Evolutionary conservation across 73 alveolate genomes (phyloP).

Genomic region (Paramecium sexaurelia): DNA sequence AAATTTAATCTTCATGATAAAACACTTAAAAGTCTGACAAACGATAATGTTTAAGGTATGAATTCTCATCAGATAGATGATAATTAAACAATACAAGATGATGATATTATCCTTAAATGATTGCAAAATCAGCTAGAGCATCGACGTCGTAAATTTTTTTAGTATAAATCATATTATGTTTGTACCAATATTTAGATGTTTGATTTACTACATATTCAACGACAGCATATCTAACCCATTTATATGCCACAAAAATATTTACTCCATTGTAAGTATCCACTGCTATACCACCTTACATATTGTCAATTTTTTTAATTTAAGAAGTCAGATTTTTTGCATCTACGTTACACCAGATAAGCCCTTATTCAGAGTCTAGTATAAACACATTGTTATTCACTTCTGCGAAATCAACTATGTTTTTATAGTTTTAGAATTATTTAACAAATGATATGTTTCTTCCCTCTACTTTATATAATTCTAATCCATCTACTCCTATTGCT

Average conservation of each 20-base stretch:
- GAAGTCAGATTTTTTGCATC: not conserved
- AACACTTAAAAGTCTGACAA: not conserved
- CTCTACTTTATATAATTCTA: not conserved
- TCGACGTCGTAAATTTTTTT: conserved; percentile 10
- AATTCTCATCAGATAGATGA: not conserved
- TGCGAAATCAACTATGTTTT: not conserved
- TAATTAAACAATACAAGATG: not conserved
- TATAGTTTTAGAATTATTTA: not conserved
- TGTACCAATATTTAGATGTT: not conserved
- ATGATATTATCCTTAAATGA: not conserved
- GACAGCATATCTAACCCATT: not conserved
- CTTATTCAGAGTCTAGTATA: not conserved
- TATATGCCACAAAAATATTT: conserved; percentile 5
- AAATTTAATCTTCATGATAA: not conserved
- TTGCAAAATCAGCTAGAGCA: conserved; percentile 48
- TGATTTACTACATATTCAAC: not conserved
- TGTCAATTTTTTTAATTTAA: not conserved
- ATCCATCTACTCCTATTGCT: conserved; percentile 2
- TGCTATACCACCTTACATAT: conserved; percentile 17
- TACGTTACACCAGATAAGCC: not conserved
- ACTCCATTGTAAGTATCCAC: conserved; percentile 8
- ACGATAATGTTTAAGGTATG: not conserved
- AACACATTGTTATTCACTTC: not conserved
- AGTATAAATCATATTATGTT: not conserved
- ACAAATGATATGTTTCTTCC: not conserved